These are phyloP conservation scores for Podaxis sp. DNA, from an alignment of 768 basidiomycete species.

Conservation along the genomic window DNA sequence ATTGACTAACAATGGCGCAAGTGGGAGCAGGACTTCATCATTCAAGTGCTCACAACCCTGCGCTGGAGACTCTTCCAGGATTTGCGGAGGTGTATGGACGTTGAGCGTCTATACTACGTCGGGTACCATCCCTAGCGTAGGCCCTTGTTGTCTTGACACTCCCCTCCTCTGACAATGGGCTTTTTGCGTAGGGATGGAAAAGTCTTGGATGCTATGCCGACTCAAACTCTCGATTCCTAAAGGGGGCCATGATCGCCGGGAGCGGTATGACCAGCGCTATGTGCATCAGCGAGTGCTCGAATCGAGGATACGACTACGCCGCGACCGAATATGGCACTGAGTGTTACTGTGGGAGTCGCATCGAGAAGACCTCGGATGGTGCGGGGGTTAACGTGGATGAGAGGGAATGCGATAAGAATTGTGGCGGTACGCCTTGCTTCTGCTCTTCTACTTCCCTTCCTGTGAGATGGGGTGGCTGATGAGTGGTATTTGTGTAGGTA, in stretches of 20 bases:
- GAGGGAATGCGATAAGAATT: slow-evolving; percentile 25
- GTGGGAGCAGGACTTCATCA: slow-evolving; percentile 13
- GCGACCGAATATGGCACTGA: slow-evolving; percentile 30
- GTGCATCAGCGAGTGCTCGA: slow-evolving; percentile 24
- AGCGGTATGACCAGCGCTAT: slow-evolving; percentile 25
- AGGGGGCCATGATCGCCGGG: slow-evolving; percentile 15
- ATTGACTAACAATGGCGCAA: slow-evolving; percentile 21
- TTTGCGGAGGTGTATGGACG: slow-evolving; percentile 18
- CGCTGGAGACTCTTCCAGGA: slow-evolving; percentile 15
- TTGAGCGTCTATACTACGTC: slow-evolving; percentile 12
- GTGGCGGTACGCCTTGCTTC: slow-evolving; percentile 24
- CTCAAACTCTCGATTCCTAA: slow-evolving; percentile 24
- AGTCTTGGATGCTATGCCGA: slow-evolving; percentile 30
- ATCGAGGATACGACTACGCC: slow-evolving; percentile 26
- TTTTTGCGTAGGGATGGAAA: slow-evolving; percentile 17
- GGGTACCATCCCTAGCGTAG: slow-evolving; percentile 17
- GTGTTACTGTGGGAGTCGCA: slow-evolving; percentile 28
- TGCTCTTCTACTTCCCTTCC: not conserved
- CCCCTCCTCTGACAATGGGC: slow-evolving; percentile 8
- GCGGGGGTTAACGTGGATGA: slow-evolving; percentile 14
- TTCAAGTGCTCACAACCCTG: slow-evolving; percentile 17
- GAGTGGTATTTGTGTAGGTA: slow-evolving; percentile 17
- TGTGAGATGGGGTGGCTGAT: not conserved
- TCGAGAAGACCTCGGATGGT: slow-evolving; percentile 20
- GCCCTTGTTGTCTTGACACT: not conserved